phyloP scores from a whole-genome alignment of 352 stramenopile species.

The Phytopythium cucurbitacearum region DNA sequence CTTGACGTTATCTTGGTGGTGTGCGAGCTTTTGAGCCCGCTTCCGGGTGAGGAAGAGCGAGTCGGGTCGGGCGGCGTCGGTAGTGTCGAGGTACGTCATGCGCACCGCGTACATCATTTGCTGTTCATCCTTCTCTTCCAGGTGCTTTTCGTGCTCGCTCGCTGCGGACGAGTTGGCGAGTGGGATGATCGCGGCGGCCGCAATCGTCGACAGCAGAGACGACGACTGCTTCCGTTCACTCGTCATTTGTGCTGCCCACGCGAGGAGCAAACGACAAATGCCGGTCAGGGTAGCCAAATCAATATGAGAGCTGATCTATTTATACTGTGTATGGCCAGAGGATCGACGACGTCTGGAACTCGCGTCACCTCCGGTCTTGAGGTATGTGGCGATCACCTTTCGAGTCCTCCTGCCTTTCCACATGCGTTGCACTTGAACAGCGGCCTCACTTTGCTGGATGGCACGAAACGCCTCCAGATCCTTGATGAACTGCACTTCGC shows the following conservation, averaged over 20 bases:
- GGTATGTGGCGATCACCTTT: slow-evolving; percentile 44
- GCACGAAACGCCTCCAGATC: slow-evolving; percentile 38
- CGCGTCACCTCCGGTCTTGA: slow-evolving; percentile 9
- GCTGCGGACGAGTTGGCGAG: slow-evolving; percentile 7
- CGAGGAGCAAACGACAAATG: background rate
- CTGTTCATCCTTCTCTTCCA: slow-evolving; percentile 35
- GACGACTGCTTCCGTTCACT: slow-evolving; percentile 2
- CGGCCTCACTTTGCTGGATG: slow-evolving; percentile 22
- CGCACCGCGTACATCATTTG: slow-evolving; percentile 77
- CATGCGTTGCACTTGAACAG: slow-evolving; percentile 48
- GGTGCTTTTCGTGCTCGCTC: slow-evolving; percentile 8
- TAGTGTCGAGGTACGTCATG: slow-evolving; percentile 67
- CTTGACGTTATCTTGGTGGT: slow-evolving; percentile 35
- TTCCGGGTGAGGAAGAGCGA: slow-evolving; percentile 74
- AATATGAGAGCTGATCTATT: too few species aligned
- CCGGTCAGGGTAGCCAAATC: too few species aligned
- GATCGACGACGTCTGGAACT: background rate
- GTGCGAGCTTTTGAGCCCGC: slow-evolving; percentile 62
- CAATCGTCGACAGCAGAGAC: slow-evolving; percentile 31
- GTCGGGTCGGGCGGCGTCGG: slow-evolving; percentile 45
- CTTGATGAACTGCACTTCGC: slow-evolving; percentile 24
- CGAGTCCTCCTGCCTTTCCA: slow-evolving; percentile 53
- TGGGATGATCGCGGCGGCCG: slow-evolving; percentile 19
- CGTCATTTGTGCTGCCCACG: background rate
- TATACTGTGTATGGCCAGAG: background rate